Evolutionary conservation across 1,284 basidiomycete species (phyloP), one percentile per base, ranked within the genome.

Genomic region (Takashimella koratensis): DNA sequence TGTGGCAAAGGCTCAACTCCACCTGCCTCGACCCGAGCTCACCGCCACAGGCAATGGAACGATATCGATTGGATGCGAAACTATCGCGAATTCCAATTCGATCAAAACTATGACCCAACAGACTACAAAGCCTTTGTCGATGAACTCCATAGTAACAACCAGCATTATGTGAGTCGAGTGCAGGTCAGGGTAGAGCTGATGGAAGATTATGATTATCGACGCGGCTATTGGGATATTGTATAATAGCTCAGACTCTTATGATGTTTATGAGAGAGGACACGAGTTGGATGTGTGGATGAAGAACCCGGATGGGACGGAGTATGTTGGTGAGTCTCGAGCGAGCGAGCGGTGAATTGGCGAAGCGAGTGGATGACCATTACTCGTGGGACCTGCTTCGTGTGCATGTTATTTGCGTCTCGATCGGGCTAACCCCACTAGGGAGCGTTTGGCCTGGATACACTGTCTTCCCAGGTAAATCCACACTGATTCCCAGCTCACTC

Each of bases 41-140:
- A n/a, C n/a, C n/a, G n/a, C n/a, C n/a, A n/a, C 16, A 36, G 30
- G 10, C 30, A 36, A 36, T 36, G 60, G 58, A 65, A 62, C 51
- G 67, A 68, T 53, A 59, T 70, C 24, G 86, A 88, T 68, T 88
- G 86, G 77, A 66, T 56, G 56, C 40, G 58, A 51, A 45, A 47
- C 10, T 65, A 65, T 51, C 54, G 67, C 22, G 60, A 67, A 30
- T 69, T 66, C 54, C 59, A 63, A 26, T 65, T 55, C 22, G 62
- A 62, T 42, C 54, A 64, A 26, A 63, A 62, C 26, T 69, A 39
- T 19, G 83, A 85, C 5, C 74, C 66, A 4, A 54, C 81, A 11
- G 82, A 86, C 56, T 76, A 86, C 60, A 73, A 76, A n/a, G 67
- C 67, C n/a, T 86, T 88, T 66, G 84, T 86, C 54, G 67, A 76